phyloP scores from a whole-genome alignment of 23 red algal species.

The Cyanidioschyzon merolae region DNA sequence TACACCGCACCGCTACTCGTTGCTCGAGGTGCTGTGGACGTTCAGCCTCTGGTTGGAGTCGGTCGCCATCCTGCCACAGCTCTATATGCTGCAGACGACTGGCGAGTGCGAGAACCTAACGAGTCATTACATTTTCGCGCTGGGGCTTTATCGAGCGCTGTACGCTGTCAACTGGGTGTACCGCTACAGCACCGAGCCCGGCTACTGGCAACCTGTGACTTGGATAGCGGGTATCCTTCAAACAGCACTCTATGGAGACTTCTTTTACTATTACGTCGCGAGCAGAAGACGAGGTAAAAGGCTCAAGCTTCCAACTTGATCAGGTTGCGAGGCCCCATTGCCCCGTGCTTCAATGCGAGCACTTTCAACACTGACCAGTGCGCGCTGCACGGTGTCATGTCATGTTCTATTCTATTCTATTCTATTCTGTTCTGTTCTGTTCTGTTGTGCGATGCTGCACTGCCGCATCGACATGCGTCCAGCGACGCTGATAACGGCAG shows the following conservation, averaged over 20 bases:
- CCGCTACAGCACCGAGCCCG: conserved; percentile 59
- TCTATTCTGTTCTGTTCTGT: no score
- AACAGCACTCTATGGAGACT: conserved; percentile 87
- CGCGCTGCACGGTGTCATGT: no score
- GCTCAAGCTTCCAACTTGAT: conserved; percentile 65
- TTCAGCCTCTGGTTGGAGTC: conserved; percentile 86
- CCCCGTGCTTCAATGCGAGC: no score
- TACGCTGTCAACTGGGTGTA: conserved; percentile 97
- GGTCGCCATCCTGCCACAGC: conserved; percentile 93
- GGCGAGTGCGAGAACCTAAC: conserved; percentile 96
- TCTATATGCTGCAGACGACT: conserved; percentile 77
- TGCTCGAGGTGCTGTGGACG: conserved; percentile 87
- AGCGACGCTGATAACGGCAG: no score
- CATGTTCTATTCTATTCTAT: no score
- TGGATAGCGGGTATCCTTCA: conserved; percentile 79
- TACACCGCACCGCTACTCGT: conserved; percentile 54
- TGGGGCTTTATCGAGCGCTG: conserved; percentile 76
- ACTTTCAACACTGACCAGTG: no score
- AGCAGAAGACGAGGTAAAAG: conserved; percentile 55
- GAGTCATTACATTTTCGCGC: conserved; percentile 81
- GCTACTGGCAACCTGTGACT: conserved; percentile 65
- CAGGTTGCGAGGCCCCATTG: no score
- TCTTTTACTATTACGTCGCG: conserved; percentile 94
- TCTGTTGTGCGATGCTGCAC: no score
- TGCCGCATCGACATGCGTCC: no score